Percentiles rank a stretch among this genome's conserved stretches.
Conservation (phyloP, 805 yeast species). For the Cyberlindnera mississippiensis region DNA sequence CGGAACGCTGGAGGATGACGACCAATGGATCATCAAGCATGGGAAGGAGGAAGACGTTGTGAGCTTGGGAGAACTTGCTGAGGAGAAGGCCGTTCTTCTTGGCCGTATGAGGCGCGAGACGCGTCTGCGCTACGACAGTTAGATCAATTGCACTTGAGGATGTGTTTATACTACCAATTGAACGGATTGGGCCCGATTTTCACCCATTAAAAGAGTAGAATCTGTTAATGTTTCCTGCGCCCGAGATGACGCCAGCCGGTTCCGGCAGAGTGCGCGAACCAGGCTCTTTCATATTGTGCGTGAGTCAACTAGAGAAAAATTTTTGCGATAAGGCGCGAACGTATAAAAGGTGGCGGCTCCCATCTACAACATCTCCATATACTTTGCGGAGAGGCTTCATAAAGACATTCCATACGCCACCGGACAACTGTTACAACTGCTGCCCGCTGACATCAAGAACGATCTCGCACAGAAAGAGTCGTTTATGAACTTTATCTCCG, state of each 20-base stretch:
- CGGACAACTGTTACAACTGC: not conserved
- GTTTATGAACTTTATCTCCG: slow-evolving; percentile 28
- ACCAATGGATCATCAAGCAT: slow-evolving; percentile 38
- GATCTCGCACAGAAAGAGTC: slow-evolving; percentile 2
- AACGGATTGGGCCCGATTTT: too few species aligned
- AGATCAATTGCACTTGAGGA: too few species aligned
- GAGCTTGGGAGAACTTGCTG: slow-evolving; percentile 15
- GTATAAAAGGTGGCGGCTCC: not conserved
- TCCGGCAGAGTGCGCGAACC: too few species aligned
- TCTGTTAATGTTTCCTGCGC: too few species aligned
- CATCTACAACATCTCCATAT: too few species aligned
- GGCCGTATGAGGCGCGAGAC: not conserved
- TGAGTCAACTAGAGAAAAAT: slow-evolving; percentile 6
- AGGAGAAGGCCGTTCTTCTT: slow-evolving; percentile 9
- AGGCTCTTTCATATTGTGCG: not conserved
- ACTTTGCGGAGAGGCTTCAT: too few species aligned
- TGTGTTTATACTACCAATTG: not conserved
- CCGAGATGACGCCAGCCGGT: too few species aligned
- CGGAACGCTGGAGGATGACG: slow-evolving; percentile 33
- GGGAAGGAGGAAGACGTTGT: slow-evolving; percentile 23
- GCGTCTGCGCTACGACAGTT: slow-evolving; percentile 1
- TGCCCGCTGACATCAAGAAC: not conserved
- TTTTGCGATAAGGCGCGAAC: slow-evolving; percentile 3
- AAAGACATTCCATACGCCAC: too few species aligned
- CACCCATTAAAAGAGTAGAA: too few species aligned